phyloP scores from a whole-genome alignment of 371 early-diverging fungal genomes.

The Mucor plumbeus region DNA sequence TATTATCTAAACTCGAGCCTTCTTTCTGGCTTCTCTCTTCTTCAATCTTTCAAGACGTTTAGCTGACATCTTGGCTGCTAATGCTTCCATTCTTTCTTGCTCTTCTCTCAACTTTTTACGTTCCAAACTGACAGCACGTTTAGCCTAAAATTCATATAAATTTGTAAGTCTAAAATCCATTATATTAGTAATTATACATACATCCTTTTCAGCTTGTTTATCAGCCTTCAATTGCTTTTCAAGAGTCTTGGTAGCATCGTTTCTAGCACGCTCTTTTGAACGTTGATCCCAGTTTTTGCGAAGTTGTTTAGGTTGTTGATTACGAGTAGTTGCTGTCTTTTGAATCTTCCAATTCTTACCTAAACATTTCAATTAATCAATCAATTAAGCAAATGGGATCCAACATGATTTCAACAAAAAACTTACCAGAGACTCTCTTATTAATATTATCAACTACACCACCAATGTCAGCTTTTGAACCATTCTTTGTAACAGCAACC shows the following conservation, averaged over 20 bases:
- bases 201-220: conserved; percentile 60
- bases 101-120: conserved; percentile 67
- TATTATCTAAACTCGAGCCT: conserved; percentile 30
- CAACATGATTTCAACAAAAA: neutral
- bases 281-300: conserved; percentile 60
- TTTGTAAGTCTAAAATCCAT: no score
- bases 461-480: conserved; percentile 41
- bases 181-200: conserved; percentile 19
- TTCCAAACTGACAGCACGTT: conserved; percentile 62
- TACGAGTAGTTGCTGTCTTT: conserved; percentile 58
- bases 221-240: conserved; percentile 65
- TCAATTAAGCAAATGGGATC: neutral
- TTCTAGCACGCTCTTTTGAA: conserved; percentile 46
- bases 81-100: conserved; percentile 60
- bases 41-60: conserved; percentile 35
- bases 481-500: conserved; percentile 31
- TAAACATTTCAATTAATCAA: conserved; percentile 18
- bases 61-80: conserved; percentile 47
- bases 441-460: conserved; percentile 51
- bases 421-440: conserved; percentile 54
- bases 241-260: conserved; percentile 44
- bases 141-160: conserved; percentile 41
- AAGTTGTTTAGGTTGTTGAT: conserved; percentile 60
- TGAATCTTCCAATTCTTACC: conserved; percentile 62
- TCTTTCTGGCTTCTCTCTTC: conserved; percentile 36